Conservation (phyloP, 192 early-diverging fungal species). For the Coemansia aciculifera region DNA sequence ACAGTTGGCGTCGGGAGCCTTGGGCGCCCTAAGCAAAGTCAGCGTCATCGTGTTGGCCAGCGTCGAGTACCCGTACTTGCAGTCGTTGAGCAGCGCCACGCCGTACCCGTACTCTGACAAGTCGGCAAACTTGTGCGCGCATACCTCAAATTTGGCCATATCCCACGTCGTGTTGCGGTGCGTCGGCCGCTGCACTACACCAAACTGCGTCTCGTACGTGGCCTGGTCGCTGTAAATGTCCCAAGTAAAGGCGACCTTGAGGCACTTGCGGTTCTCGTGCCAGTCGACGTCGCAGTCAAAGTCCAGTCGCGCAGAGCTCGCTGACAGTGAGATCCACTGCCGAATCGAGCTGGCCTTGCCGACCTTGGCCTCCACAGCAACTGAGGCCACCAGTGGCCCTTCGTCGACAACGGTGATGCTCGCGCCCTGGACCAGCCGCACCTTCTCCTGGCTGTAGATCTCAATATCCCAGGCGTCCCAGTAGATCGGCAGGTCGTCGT, state of each 20-base stretch:
- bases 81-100: slow-evolving; percentile 90
- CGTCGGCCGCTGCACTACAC: slow-evolving; percentile 87
- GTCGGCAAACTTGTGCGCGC: slow-evolving; percentile 96
- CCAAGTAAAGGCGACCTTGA: slow-evolving; percentile 93
- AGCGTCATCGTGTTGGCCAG: slow-evolving; percentile 79
- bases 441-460: slow-evolving; percentile 91
- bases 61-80: slow-evolving; percentile 94
- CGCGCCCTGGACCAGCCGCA: slow-evolving; percentile 58
- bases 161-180: slow-evolving; percentile 96
- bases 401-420: slow-evolving; percentile 61
- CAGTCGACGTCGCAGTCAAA: slow-evolving; percentile 90
- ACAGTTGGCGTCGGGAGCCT: slow-evolving; percentile 63
- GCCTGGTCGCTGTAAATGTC: slow-evolving; percentile 80
- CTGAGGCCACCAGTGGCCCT: slow-evolving; percentile 78
- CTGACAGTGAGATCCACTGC: slow-evolving; percentile 78
- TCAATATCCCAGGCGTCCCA: slow-evolving; percentile 93
- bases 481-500: slow-evolving; percentile 84
- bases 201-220: slow-evolving; percentile 97
- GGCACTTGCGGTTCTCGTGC: slow-evolving; percentile 85
- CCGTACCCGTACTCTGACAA: slow-evolving; percentile 96
- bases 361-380: slow-evolving; percentile 67
- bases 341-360: slow-evolving; percentile 65
- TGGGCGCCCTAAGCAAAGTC: slow-evolving; percentile 86
- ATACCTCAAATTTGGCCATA: slow-evolving; percentile 89
- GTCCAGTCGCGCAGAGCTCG: slow-evolving; percentile 71